Conservation (phyloP, 768 basidiomycete genomes). For the Termitomyces sp. region DNA sequence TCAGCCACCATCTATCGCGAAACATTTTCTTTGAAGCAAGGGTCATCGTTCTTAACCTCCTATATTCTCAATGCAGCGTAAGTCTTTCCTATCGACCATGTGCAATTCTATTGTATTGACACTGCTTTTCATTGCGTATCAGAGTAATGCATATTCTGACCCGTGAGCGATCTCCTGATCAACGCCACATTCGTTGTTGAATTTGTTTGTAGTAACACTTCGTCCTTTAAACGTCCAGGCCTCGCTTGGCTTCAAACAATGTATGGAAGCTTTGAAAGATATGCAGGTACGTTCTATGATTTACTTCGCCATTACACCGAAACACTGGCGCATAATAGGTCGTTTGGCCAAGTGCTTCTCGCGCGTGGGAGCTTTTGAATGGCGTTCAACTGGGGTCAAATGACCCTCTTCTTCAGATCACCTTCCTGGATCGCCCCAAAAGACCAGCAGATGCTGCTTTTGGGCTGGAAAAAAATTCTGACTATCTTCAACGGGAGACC, state of each 20-base stretch:
- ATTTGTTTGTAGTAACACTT: constrained; percentile 51
- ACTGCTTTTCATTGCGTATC: constrained; percentile 11
- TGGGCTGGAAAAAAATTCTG: constrained; percentile 48
- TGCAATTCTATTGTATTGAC: constrained; percentile 10
- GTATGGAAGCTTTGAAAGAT: constrained; percentile 58
- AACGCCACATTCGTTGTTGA: constrained; percentile 9
- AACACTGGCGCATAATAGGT: constrained; percentile 25
- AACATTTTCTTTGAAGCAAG: constrained; percentile 55
- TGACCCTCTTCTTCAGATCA: constrained; percentile 32
- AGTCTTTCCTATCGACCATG: constrained; percentile 23
- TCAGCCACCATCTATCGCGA: constrained; percentile 61
- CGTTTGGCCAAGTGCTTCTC: constrained; percentile 69
- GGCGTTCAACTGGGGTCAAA: constrained; percentile 60
- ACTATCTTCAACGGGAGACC: constrained; percentile 40
- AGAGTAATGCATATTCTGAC: constrained; percentile 83
- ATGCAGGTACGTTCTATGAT: constrained; percentile 52
- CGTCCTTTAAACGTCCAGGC: constrained; percentile 72
- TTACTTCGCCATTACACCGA: constrained; percentile 7
- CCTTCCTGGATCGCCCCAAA: constrained; percentile 47
- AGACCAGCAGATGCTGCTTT: constrained; percentile 62
- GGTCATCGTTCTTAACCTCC: constrained; percentile 65
- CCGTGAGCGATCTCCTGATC: constrained; percentile 35
- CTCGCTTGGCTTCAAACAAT: constrained; percentile 60
- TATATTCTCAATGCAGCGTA: constrained; percentile 74
- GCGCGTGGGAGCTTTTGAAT: constrained; percentile 64